These are phyloP conservation scores for Apiospora kogelbergensis DNA, from an alignment of 2,329 filamentous ascomycete genomes.

Conservation along the genomic window DNA sequence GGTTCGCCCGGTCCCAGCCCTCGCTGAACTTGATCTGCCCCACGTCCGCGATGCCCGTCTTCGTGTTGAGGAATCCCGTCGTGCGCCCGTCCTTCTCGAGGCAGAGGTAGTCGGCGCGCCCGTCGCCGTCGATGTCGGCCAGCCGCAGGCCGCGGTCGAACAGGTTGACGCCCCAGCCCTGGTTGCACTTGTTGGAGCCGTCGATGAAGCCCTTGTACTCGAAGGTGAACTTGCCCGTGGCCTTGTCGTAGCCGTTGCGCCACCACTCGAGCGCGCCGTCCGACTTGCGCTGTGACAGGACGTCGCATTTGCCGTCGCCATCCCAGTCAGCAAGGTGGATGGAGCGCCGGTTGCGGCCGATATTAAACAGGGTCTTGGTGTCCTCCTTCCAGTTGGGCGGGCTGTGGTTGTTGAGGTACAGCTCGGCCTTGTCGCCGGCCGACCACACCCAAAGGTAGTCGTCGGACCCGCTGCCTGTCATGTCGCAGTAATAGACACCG, in stretches of 20 bases:
- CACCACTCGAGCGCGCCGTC: conserved; percentile 9
- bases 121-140: conserved; percentile 10
- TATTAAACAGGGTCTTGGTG: conserved; percentile 3
- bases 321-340: conserved; percentile 11
- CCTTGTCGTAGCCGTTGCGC: conserved; percentile 10
- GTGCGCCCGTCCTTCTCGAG: conserved; percentile 8
- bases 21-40: conserved; percentile 11
- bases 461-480: conserved; percentile 8
- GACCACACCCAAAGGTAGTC: conserved; percentile 11
- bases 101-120: conserved; percentile 9
- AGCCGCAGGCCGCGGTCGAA: conserved; percentile 8
- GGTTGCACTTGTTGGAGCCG: neutral
- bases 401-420: conserved; percentile 8
- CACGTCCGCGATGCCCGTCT: conserved; percentile 1
- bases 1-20: conserved; percentile 11
- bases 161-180: conserved; percentile 10
- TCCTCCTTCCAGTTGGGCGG: conserved; percentile 11
- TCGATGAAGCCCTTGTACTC: conserved; percentile 2
- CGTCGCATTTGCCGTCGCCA: conserved; percentile 9
- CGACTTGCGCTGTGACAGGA: conserved; percentile 10
- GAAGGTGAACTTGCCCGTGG: conserved; percentile 7
- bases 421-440: conserved; percentile 7
- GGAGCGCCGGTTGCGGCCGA: conserved; percentile 8
- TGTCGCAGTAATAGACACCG: conserved; percentile 8
- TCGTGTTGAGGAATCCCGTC: conserved; percentile 7